Base-by-base conservation (phyloP, 192 early-diverging fungal species). In the Coemansia sp. region DNA sequence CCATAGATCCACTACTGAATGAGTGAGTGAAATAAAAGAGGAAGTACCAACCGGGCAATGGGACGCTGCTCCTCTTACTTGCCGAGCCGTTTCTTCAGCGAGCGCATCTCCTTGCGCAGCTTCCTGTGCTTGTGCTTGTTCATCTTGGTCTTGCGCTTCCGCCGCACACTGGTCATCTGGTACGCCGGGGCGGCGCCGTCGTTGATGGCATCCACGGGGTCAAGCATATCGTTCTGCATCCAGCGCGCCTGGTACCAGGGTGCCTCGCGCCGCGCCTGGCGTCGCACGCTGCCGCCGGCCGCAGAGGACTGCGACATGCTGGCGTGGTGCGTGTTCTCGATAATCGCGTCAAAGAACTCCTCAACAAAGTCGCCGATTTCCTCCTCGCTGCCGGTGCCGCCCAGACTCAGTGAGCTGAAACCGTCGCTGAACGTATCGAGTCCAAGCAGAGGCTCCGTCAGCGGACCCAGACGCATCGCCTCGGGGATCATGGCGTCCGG, bases 51-150 rank as follows among this genome's bases (percentile, higher is more conserved):
- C 32, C 32, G 32, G 32, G 32, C 32, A 32, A 32, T 32, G 32
- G 32, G 32, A 19, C 41, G 8, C 7, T 61, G 8, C 7, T 61
- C 17, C 1, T n/a, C 12, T 61, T 86, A 91, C 74, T 92, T 92
- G 63, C 90, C 88, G 48, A 91, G 83, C 41, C 87, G 86, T 82
- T 89, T 90, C 64, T 89, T 86, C 79, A 91, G 72, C n/a, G 92
- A 90, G 62, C 88, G 86, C 38, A 84, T 88, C 79, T 88, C 86
- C 80, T 91, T 92, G 68, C 91, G 86, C 59, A 90, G 74, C 76
- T 98, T 98, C 79, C 91, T 92, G 76, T 91, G 91, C 84, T 98
- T 98, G 86, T 98, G 94, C 84, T 96, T 98, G 73, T 95, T 95
- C 94, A 96, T 95, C 89, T 94, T 95, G 81, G 90, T 89, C 70